phyloP scores from a whole-genome alignment of 1,139 yeast species.

The Pichia sp. region DNA sequence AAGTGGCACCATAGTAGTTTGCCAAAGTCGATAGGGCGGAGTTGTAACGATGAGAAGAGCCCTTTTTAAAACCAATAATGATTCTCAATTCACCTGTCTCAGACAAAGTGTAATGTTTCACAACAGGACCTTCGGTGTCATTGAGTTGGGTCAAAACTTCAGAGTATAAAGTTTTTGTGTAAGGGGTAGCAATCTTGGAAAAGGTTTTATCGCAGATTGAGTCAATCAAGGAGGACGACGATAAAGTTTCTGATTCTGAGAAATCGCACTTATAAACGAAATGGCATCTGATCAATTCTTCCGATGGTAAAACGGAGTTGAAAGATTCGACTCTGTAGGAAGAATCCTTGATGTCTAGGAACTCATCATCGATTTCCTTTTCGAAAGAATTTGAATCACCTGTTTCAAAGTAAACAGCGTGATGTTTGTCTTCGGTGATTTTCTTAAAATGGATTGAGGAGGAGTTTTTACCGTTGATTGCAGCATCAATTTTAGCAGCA shows the following conservation, averaged over 20 bases:
- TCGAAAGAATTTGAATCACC: conserved; percentile 41
- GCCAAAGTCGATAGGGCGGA: conserved; percentile 86
- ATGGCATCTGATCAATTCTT: conserved; percentile 49
- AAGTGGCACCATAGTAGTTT: conserved; percentile 80
- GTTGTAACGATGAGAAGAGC: conserved; percentile 80
- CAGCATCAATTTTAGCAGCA: conserved; percentile 90
- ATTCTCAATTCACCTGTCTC: conserved; percentile 78
- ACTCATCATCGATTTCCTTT: conserved; percentile 72
- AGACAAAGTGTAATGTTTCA: conserved; percentile 79
- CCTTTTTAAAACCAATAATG: conserved; percentile 82
- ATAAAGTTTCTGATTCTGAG: conserved; percentile 26
- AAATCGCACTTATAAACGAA: conserved; percentile 79
- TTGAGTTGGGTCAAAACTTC: conserved; percentile 68
- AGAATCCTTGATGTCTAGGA: conserved; percentile 52
- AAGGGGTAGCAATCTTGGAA: conserved; percentile 70
- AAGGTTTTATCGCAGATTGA: conserved; percentile 78
- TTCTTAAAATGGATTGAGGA: conserved; percentile 68
- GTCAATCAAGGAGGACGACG: conserved; percentile 43
- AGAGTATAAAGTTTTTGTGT: conserved; percentile 74
- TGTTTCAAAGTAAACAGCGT: conserved; percentile 85
- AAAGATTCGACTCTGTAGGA: conserved; percentile 80
- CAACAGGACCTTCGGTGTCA: conserved; percentile 85
- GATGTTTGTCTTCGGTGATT: conserved; percentile 62
- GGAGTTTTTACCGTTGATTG: conserved; percentile 43
- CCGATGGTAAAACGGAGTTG: conserved; percentile 53